These are phyloP conservation scores for Tolypocladium album DNA, from an alignment of 2,329 filamentous ascomycete genomes.

Conservation along the genomic window DNA sequence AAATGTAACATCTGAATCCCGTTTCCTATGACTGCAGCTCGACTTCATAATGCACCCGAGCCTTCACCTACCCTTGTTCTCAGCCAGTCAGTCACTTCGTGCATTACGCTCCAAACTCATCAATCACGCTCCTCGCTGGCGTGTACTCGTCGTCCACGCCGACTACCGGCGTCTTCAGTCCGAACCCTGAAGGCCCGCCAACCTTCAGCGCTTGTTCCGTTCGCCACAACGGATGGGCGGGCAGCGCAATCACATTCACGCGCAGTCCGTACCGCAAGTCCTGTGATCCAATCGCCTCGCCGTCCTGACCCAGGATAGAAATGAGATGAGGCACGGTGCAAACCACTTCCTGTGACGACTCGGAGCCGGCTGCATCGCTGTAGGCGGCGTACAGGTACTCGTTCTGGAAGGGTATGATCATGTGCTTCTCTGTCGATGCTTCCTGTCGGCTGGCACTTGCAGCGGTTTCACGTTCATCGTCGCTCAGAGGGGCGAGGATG, in stretches of 20 bases:
- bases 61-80: background rate
- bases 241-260: constrained; percentile 37
- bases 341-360: constrained; percentile 17
- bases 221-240: constrained; percentile 39
- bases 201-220: constrained; percentile 21
- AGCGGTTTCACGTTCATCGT: constrained; percentile 17
- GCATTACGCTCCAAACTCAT: constrained; percentile 4
- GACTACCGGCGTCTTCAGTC: constrained; percentile 4
- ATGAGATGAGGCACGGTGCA: constrained; percentile 26
- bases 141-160: constrained; percentile 1
- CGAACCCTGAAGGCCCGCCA: constrained; percentile 23
- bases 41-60: background rate
- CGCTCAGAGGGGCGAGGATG: constrained; percentile 19
- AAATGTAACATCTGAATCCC: background rate
- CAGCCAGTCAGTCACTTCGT: too few relatives aligned
- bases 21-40: background rate
- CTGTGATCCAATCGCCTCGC: constrained; percentile 37
- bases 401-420: constrained; percentile 31
- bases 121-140: constrained; percentile 1
- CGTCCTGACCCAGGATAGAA: constrained; percentile 28
- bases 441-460: constrained; percentile 5
- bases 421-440: constrained; percentile 13
- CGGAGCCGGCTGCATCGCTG: constrained; percentile 17
- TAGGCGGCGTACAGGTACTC: constrained; percentile 27
- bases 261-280: constrained; percentile 39